phyloP scores from a whole-genome alignment of 129 eudicot species.

The Mikania micrantha region DNA sequence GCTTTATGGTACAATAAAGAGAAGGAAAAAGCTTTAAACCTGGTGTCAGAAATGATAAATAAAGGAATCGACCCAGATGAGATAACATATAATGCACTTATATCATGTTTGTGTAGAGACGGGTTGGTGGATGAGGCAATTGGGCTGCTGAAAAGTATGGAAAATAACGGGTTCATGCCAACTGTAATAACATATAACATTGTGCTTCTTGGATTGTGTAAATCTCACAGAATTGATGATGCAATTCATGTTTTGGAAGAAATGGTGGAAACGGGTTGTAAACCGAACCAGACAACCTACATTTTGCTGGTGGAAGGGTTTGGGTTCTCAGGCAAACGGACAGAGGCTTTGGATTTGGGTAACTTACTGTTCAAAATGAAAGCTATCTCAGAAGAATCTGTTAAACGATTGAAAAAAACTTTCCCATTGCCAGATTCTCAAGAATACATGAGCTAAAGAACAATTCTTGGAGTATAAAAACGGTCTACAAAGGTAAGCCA shows the following conservation, averaged over 20 bases:
- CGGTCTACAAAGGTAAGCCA: constrained; percentile 33
- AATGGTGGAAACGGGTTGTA: constrained; percentile 58
- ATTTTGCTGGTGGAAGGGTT: constrained; percentile 66
- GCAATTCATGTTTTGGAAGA: constrained; percentile 52
- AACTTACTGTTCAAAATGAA: constrained; percentile 26
- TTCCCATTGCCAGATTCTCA: constrained; percentile 32
- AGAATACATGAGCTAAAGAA: constrained; percentile 3
- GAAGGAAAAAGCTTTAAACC: constrained; percentile 32
- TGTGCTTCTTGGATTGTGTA: constrained; percentile 69
- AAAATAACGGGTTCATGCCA: constrained; percentile 39
- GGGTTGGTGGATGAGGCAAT: constrained; percentile 66
- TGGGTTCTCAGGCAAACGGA: constrained; percentile 66
- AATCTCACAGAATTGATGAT: constrained; percentile 53
- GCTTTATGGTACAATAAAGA: constrained; percentile 66
- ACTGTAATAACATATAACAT: constrained; percentile 57
- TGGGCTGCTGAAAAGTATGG: constrained; percentile 51
- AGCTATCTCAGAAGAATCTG: constrained; percentile 36
- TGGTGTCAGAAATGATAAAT: constrained; percentile 53
- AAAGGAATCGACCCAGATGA: constrained; percentile 60
- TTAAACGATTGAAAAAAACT: constrained; percentile 42
- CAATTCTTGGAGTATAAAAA: neutral
- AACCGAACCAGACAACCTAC: constrained; percentile 69
- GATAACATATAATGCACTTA: constrained; percentile 59
- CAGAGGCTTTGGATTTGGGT: constrained; percentile 61
- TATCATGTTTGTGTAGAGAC: constrained; percentile 72